A percentile compares a stretch with the other conserved stretches of the same genome.
Evolutionary conservation across 2,329 filamentous ascomycete genomes (phyloP).

Genomic region (Botrytis byssoidea): DNA sequence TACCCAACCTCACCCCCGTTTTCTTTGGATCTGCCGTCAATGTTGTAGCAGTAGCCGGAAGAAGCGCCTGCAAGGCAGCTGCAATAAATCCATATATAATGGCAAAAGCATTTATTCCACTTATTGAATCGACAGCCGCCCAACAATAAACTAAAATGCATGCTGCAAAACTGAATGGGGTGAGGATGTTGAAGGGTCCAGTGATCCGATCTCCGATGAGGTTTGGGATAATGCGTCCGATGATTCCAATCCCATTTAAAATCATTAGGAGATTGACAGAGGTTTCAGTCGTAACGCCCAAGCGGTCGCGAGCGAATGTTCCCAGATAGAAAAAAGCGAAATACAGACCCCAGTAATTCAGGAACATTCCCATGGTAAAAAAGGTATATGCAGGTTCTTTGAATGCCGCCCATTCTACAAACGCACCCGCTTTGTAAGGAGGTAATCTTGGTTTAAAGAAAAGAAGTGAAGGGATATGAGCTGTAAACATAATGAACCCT

Average conservation of each 20-base stretch:
- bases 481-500: constrained; percentile 21
- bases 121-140: neutral
- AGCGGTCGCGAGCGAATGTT: neutral
- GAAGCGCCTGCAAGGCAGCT: neutral
- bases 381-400: neutral
- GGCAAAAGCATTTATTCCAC: neutral
- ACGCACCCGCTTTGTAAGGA: neutral
- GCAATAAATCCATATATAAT: neutral
- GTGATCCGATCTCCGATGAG: neutral
- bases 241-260: neutral
- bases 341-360: neutral
- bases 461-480: neutral
- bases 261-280: neutral
- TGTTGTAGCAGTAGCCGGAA: neutral
- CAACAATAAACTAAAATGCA: neutral
- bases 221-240: neutral
- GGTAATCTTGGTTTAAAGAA: neutral
- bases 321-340: neutral
- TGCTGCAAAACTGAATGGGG: neutral
- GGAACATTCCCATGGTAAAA: neutral
- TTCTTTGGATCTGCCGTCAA: neutral
- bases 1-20: neutral
- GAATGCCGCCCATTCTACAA: neutral
- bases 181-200: neutral
- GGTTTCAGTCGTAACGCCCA: neutral